Conservation (phyloP, 1,284 basidiomycete species). For the Trametes hirsuta region DNA sequence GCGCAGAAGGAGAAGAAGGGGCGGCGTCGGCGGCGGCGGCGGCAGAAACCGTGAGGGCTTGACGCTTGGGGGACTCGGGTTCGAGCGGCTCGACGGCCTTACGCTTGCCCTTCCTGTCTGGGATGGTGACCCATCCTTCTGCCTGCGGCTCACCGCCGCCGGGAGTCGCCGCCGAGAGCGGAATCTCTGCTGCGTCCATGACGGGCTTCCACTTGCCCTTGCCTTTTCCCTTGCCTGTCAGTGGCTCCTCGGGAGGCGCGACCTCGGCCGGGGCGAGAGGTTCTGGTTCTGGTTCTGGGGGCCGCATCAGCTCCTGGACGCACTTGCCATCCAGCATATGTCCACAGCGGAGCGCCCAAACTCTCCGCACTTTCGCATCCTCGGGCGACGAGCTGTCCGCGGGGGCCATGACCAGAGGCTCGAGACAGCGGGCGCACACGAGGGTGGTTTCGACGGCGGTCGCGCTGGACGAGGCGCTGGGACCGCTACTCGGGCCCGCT, state of each 20-base stretch:
- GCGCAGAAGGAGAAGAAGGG: background rate
- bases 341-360: constrained; percentile 75
- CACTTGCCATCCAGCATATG: constrained; percentile 80
- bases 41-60: background rate
- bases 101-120: constrained; percentile 25
- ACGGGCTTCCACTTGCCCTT: constrained; percentile 12
- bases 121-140: background rate
- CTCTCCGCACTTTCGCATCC: constrained; percentile 42
- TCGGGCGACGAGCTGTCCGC: constrained; percentile 37
- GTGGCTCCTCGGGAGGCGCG: background rate
- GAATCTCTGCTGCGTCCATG: background rate
- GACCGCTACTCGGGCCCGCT: constrained; percentile 20
- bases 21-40: background rate
- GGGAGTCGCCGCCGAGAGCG: background rate
- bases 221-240: constrained; percentile 27
- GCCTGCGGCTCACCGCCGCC: background rate
- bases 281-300: constrained; percentile 28
- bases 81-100: constrained; percentile 24
- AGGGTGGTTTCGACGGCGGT: constrained; percentile 41
- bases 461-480: constrained; percentile 18
- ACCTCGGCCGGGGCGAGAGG: constrained; percentile 5
- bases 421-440: constrained; percentile 63
- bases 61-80: constrained; percentile 15
- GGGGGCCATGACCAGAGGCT: constrained; percentile 51
- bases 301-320: constrained; percentile 56